Base-by-base conservation (phyloP, 768 basidiomycete genomes). In the Mycena olivaceomarginata region DNA sequence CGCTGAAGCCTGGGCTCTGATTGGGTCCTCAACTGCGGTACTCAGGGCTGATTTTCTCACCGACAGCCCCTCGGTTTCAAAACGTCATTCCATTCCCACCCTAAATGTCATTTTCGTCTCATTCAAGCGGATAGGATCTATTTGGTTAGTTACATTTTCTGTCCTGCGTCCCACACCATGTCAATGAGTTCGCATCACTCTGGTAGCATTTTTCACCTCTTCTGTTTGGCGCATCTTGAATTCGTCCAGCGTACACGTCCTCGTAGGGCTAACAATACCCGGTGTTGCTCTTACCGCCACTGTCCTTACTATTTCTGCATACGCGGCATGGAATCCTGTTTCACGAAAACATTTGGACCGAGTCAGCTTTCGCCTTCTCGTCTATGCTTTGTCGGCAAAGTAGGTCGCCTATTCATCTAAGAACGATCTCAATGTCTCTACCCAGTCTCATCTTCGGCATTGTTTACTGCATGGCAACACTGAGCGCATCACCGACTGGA, bases 271-370 rank as follows among this genome's bases (percentile, higher is more conserved):
- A 12, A 56, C 53, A 25, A 56, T 56, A 56, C 53, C n/a, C n/a
- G 53, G 53, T 56, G 53, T 22, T 22, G 53, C 22, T 56, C n/a
- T 56, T 12, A 56, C 53, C n/a, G 53, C 53, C 53, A 25, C 53
- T 56, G 22, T 25, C 53, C 53, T 56, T 56, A 22, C 9, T 22
- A 56, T 56, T 22, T 56, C n/a, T 56, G 53, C 53, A 56, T 56
- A 56, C 53, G 20, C n/a, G 53, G 53, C 53, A 9, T 56, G 53
- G 53, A 56, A 56, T 56, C 53, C 53, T 56, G 25, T 56, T 22
- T 56, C 53, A 22, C 53, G 53, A 56, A 56, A 56, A 56, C 53
- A 56, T 56, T 56, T 56, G 53, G 53, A 56, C 53, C 53, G 53
- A 22, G 53, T 56, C n/a, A 56, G 53, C 53, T 22, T 56, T 56